phyloP scores from a whole-genome alignment of 1,284 basidiomycete species.

The Prillingera fragicola region DNA sequence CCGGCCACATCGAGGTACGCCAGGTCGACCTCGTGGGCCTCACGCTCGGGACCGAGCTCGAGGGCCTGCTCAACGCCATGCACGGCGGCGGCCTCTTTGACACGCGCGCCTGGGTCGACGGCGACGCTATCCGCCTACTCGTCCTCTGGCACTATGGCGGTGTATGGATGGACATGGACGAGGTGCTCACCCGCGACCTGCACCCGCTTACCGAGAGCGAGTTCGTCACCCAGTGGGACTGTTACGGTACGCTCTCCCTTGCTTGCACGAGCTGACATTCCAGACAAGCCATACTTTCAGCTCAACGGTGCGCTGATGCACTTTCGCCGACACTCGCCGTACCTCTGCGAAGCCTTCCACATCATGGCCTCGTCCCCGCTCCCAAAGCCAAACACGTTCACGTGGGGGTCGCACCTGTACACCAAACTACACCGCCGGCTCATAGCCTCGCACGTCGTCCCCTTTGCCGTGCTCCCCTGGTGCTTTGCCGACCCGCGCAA shows the following conservation, averaged over 20 bases:
- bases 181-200: slow-evolving; percentile 74
- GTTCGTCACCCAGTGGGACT: slow-evolving; percentile 94
- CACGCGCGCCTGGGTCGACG: slow-evolving; percentile 83
- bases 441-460: slow-evolving; percentile 62
- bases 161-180: slow-evolving; percentile 94
- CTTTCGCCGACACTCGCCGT: slow-evolving; percentile 78
- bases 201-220: slow-evolving; percentile 79
- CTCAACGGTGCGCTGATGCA: slow-evolving; percentile 91
- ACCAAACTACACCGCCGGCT: slow-evolving; percentile 79
- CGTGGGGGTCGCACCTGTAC: slow-evolving; percentile 88
- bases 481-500: slow-evolving; percentile 85
- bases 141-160: slow-evolving; percentile 85
- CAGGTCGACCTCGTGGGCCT: slow-evolving; percentile 63
- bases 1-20: slow-evolving; percentile 62
- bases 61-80: slow-evolving; percentile 51
- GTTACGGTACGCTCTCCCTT: slow-evolving; percentile 63
- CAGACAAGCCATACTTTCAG: slow-evolving; percentile 77
- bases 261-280: background rate
- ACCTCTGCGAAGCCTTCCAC: slow-evolving; percentile 90
- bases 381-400: slow-evolving; percentile 71
- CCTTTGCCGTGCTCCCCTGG: slow-evolving; percentile 85
- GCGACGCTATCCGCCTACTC: slow-evolving; percentile 76
- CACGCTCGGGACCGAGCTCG: slow-evolving; percentile 68
- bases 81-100: slow-evolving; percentile 50
- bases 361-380: slow-evolving; percentile 70